Conservation (phyloP, 202 grass and related monocot genomes). For the Brachypodium distachyon region DNA sequence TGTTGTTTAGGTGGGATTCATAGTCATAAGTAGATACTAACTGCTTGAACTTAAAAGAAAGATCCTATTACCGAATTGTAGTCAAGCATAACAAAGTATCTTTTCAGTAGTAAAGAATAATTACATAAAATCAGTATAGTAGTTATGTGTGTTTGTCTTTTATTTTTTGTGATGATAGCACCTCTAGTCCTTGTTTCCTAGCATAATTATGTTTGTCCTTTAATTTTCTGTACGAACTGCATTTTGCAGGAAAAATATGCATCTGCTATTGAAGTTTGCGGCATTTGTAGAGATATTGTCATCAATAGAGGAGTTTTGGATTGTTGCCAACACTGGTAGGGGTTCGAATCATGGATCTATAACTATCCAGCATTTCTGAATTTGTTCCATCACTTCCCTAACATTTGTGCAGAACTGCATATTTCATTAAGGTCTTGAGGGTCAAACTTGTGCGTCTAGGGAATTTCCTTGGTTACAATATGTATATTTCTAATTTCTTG, state of each 20-base stretch:
- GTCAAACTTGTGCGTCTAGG: background rate
- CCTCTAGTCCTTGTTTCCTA: background rate
- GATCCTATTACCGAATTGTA: background rate
- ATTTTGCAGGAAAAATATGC: constrained; percentile 52
- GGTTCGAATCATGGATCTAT: background rate
- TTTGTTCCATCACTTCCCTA: background rate
- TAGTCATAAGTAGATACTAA: too few relatives aligned
- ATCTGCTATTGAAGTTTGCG: constrained; percentile 56
- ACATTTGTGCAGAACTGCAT: background rate
- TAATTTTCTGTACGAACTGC: background rate
- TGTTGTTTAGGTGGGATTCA: background rate
- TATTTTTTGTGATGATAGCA: constrained; percentile 8
- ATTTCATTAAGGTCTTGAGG: background rate
- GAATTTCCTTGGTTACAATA: background rate
- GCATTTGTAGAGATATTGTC: constrained; percentile 75
- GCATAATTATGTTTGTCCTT: constrained; percentile 9
- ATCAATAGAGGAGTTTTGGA: constrained; percentile 80
- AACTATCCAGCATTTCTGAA: constrained; percentile 11
- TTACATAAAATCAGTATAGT: background rate
- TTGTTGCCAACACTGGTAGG: constrained; percentile 86
- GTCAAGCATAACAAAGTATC: background rate
- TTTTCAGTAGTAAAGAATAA: too few relatives aligned
- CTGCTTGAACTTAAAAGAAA: background rate
- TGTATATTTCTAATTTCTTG: background rate
- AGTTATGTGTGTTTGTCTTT: background rate